A percentile compares a stretch with the other conserved stretches of the same genome.
phyloP scores from a whole-genome alignment of 176 grass and related monocot species.

The Stipa capillata region DNA sequence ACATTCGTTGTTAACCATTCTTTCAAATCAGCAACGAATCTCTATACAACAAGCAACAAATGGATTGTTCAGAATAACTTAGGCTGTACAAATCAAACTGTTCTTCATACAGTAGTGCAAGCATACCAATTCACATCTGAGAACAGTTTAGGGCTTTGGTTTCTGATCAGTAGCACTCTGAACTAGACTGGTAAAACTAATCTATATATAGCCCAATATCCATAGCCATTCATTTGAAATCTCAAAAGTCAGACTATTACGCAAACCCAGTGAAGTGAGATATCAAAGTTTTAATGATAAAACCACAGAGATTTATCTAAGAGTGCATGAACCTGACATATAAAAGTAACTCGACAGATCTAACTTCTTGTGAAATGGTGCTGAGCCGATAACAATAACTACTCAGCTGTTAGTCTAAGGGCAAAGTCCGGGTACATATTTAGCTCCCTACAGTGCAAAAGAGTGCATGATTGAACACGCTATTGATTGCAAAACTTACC shows the following conservation, averaged over 20 bases:
- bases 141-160: neutral
- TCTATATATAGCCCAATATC: neutral
- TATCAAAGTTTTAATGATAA: neutral
- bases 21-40: neutral
- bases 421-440: neutral
- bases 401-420: neutral
- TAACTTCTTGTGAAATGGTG: neutral
- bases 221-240: neutral
- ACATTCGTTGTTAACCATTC: constrained; percentile 1
- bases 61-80: neutral
- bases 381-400: neutral
- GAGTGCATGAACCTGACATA: neutral
- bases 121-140: neutral
- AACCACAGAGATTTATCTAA: neutral
- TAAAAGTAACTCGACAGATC: constrained; percentile 3
- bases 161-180: neutral
- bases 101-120: neutral
- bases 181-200: neutral
- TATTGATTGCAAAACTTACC: neutral
- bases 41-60: constrained; percentile 1
- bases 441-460: neutral
- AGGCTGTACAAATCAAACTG: constrained; percentile 5
- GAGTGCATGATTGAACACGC: neutral
- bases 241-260: neutral
- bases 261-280: neutral